Base-by-base conservation (phyloP, 2,329 filamentous ascomycete species). In the Exophiala sp. region DNA sequence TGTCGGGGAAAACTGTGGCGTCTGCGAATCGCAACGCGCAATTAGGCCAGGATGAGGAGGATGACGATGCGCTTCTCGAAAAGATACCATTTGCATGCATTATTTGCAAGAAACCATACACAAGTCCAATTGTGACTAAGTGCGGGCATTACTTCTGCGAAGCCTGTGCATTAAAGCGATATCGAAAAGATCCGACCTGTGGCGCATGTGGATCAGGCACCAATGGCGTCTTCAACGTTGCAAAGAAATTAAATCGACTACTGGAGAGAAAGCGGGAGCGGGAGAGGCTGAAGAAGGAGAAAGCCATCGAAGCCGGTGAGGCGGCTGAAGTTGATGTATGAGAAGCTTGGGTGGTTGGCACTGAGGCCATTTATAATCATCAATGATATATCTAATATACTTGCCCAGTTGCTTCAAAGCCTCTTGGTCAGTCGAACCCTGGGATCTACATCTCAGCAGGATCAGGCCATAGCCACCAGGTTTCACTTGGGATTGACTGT, bases 101-200 rank as follows among this genome's bases (percentile, higher is more conserved):
- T 57, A 88, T 95, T 55, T 96, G 90, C 74, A 82, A 83, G 61
- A 78, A 81, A 30, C 69, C 82, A 1, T 96, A 95, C 69, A 85
- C 81, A 61, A 77, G 80, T 50, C 91, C 93, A 0, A 79, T 97
- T 10, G 73, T 91, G 19, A 97, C 93, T 10, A 85, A 88, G 58
- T 98, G 93, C 60, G 86, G 88, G 0, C 93, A 98, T 67, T 97
- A 97, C 67, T 97, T 97, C 64, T 98, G 93, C 65, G 86, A 96
- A 67, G 75, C 78, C 1, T 98, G 93, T 67, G 93, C 93, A 21
- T 72, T 97, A 60, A 82, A 86, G 65, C 73, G 90, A 58, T 97
- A 96, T 65, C 78, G 86, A 56, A 93, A 88, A 64, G 88, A 90
- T 61, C 90, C 90, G 2, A 81, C 80, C 2, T 97, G 93, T 67